Conservation (phyloP, 2,329 filamentous ascomycete genomes). For the Colletotrichum brevisporum region DNA sequence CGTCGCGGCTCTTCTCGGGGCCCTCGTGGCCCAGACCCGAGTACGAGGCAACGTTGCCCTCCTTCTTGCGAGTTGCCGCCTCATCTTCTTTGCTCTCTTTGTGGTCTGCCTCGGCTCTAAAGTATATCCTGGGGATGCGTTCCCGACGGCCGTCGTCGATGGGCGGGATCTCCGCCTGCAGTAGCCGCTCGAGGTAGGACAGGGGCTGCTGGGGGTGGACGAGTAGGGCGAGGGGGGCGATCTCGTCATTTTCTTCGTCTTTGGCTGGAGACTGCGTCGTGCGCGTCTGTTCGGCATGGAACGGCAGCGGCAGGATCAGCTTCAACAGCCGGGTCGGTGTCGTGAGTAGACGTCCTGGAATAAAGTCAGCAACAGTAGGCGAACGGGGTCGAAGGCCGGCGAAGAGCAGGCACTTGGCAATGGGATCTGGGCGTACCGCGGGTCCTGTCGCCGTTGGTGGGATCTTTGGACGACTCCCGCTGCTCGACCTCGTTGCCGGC, state of each 20-base stretch:
- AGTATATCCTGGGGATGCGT: slow-evolving; percentile 80
- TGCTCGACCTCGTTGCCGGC: slow-evolving; percentile 67
- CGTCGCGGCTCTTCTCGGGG: slow-evolving; percentile 53
- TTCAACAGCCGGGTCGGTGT: slow-evolving; percentile 87
- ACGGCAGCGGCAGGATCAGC: slow-evolving; percentile 79
- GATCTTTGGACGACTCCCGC: slow-evolving; percentile 47
- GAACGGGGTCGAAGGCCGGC: too few relatives aligned
- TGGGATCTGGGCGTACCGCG: slow-evolving; percentile 48
- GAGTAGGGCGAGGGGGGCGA: slow-evolving; percentile 88
- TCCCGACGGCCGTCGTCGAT: slow-evolving; percentile 76
- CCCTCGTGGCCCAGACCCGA: slow-evolving; percentile 78
- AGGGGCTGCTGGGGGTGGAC: slow-evolving; percentile 92
- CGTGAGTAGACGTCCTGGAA: slow-evolving; percentile 79
- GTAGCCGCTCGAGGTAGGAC: slow-evolving; percentile 89
- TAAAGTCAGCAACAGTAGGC: not conserved
- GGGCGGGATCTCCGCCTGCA: slow-evolving; percentile 87
- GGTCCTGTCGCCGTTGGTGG: slow-evolving; percentile 44
- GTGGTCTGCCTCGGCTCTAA: slow-evolving; percentile 82
- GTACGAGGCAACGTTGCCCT: slow-evolving; percentile 74
- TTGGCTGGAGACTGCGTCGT: slow-evolving; percentile 33
- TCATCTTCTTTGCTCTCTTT: slow-evolving; percentile 46
- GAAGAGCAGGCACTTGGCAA: not conserved
- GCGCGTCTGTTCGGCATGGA: slow-evolving; percentile 43
- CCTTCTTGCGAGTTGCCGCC: slow-evolving; percentile 43
- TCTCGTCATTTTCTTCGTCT: slow-evolving; percentile 55